Evolutionary conservation across 805 yeast genomes (phyloP), one percentile per base, ranked within the genome.

Genomic region (Hanseniaspora mollemarum): DNA sequence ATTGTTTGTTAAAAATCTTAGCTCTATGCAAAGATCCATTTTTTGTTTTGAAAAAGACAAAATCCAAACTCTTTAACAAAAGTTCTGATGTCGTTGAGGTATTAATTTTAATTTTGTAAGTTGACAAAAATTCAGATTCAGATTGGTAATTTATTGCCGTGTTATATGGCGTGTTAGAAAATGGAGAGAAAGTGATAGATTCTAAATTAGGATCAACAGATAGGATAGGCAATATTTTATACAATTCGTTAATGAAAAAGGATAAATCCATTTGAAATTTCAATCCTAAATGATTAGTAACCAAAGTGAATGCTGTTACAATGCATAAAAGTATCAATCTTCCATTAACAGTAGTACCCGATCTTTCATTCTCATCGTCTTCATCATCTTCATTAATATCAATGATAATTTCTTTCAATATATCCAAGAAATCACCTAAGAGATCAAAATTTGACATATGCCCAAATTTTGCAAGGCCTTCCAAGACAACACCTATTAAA

Each of bases 391-490:
- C 58, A 18, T 70, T 71, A 37, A 69, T 66, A 51, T 75, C 84
- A 12, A 60, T 59, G 63, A 87, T 77, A 22, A 88, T 75, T 64
- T 92, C 97, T 57, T 88, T 74, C 64, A 92, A 72, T 7, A 88
- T 95, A 62, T 83, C 94, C 46, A 92, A 71, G 66, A 92, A 80
- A 63, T 92, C 98, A 24, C 97, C 97, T 57, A 92, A 74, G 41
- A 92, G 71, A 57, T 92, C 97, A 52, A 90, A 78, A 62, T 92
- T 92, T 22, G 94, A 87, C 80, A 88, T 80, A 59, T 83, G 92
- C 2, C 97, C 95, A 62, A 81, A 87, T 60, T 78, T 78, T 1
- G 96, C 84, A 52, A 92, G 68, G 2, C 97, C 97, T 67, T 92
- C 97, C 50, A 92, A 70, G 0, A 90, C 94, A 0, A 90, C 74